Conservation (phyloP, 768 basidiomycete genomes). For the Kwoniella shandongensis region DNA sequence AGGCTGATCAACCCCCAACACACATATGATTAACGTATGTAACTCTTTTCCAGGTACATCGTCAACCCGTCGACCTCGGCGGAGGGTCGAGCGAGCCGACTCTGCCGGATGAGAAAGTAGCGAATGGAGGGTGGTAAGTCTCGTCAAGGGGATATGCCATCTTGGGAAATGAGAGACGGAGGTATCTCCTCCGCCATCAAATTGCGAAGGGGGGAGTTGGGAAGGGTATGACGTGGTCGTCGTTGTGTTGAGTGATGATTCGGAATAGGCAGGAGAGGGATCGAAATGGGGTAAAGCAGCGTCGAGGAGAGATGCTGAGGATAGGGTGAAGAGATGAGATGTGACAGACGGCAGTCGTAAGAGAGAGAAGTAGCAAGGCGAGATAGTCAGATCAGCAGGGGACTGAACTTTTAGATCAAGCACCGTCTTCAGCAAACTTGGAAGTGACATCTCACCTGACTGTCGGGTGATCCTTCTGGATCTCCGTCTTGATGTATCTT, state of each 20-base stretch:
- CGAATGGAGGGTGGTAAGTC: slow-evolving; percentile 22
- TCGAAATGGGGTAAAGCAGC: slow-evolving; percentile 3
- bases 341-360: not conserved
- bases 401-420: too few species aligned
- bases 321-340: not conserved
- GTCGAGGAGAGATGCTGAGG: not conserved
- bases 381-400: too few species aligned
- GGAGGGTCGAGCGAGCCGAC: not conserved
- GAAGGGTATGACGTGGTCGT: slow-evolving; percentile 20
- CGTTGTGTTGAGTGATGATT: slow-evolving; percentile 38
- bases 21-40: slow-evolving; percentile 28
- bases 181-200: slow-evolving; percentile 9
- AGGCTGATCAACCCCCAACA: slow-evolving; percentile 30
- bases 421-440: too few species aligned
- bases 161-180: slow-evolving; percentile 31
- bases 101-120: not conserved
- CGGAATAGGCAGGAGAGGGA: slow-evolving; percentile 10
- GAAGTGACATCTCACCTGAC: slow-evolving; percentile 13
- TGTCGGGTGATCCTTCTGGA: slow-evolving; percentile 8
- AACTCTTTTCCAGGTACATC: not conserved
- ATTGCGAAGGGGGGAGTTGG: slow-evolving; percentile 24
- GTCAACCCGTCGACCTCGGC: not conserved
- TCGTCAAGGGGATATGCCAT: slow-evolving; percentile 41
- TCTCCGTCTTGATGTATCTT: slow-evolving; percentile 1
- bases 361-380: not conserved